Percentiles rank a stretch among this genome's conserved stretches.
Evolutionary conservation across 768 basidiomycete genomes (phyloP).

Genomic region (Collybia sordida): DNA sequence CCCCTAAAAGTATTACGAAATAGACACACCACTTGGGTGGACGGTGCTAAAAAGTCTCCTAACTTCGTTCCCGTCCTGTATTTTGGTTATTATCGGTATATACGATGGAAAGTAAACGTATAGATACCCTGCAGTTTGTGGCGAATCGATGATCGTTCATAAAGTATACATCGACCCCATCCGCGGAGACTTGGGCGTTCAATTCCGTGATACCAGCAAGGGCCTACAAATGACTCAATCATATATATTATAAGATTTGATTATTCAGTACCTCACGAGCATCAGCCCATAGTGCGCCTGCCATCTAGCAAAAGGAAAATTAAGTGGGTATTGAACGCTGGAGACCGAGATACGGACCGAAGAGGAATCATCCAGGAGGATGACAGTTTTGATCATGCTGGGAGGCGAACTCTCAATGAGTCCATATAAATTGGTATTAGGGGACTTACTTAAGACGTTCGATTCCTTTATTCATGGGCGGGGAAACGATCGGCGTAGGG

Average conservation of each 20-base stretch:
- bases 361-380: conserved; percentile 20
- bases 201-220: conserved; percentile 12
- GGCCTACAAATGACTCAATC: neutral
- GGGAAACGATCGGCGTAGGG: conserved; percentile 4
- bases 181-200: conserved; percentile 8
- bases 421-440: neutral
- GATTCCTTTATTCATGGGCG: neutral
- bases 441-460: conserved; percentile 9
- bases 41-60: conserved; percentile 11
- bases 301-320: conserved; percentile 10
- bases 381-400: conserved; percentile 19
- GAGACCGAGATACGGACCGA: conserved; percentile 11
- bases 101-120: neutral
- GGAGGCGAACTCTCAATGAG: neutral
- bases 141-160: neutral
- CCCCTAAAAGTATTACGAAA: neutral
- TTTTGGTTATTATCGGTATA: neutral
- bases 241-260: neutral
- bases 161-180: conserved; percentile 2
- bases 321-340: neutral
- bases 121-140: neutral
- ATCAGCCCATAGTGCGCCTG: conserved; percentile 15
- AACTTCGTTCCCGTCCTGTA: conserved; percentile 10
- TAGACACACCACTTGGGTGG: conserved; percentile 9
- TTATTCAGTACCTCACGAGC: conserved; percentile 12